Conservation (phyloP, 2,329 filamentous ascomycete species). For the Aspergillus sp. region DNA sequence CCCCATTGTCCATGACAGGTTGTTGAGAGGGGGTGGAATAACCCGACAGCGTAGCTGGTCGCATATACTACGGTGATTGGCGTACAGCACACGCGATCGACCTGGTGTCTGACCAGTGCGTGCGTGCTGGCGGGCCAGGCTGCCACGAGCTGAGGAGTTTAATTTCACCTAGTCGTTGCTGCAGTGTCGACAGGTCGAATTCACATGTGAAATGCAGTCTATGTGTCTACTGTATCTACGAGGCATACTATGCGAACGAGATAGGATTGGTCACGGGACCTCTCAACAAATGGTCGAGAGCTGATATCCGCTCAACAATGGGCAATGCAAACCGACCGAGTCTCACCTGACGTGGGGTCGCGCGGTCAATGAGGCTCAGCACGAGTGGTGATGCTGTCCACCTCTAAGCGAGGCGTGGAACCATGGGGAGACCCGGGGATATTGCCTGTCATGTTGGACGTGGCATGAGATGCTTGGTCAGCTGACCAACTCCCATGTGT, state of each 20-base stretch:
- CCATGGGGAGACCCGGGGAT: not conserved
- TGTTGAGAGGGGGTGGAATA: too few species aligned
- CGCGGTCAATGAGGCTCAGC: not conserved
- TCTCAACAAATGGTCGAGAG: too few species aligned
- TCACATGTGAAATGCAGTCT: too few species aligned
- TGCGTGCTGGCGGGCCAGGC: not conserved
- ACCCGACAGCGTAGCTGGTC: not conserved
- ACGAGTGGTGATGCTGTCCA: not conserved
- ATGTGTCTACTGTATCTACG: too few species aligned
- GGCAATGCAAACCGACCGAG: too few species aligned
- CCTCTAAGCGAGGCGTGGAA: not conserved
- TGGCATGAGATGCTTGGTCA: not conserved
- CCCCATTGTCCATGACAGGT: not conserved
- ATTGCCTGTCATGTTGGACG: not conserved
- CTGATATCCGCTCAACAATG: too few species aligned
- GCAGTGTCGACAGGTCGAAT: too few species aligned
- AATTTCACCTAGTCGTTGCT: too few species aligned
- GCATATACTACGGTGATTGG: not conserved
- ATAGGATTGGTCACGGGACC: too few species aligned
- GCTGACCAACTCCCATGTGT: not conserved
- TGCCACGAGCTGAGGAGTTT: not conserved
- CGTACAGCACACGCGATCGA: not conserved
- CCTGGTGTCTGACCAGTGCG: not conserved
- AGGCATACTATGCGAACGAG: too few species aligned
- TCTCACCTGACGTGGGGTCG: not conserved